Evolutionary conservation across 495 filamentous ascomycete species (phyloP), one percentile per base, ranked within the genome.

Genomic region (Hypomontagnella submonticulosa): DNA sequence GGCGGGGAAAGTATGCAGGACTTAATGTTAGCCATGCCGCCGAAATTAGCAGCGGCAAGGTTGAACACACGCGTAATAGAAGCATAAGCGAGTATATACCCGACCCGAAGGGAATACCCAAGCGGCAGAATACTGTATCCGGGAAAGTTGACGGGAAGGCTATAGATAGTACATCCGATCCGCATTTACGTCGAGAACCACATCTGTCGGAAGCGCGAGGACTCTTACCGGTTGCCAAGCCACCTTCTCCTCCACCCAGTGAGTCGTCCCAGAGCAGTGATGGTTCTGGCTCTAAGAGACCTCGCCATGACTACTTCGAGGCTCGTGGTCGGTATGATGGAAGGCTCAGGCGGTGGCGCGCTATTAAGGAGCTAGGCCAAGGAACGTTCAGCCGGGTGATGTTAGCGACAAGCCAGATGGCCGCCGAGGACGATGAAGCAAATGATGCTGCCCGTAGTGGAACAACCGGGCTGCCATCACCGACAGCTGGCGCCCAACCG

Each of bases 341-440:
- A 48, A 87, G 86, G 53, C 73, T 81, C 20, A 84, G 83, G 54
- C 80, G 85, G 64, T 99, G 91, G 85, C 83, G 90, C 65, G 90
- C 89, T 32, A 73, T 99, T 19, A 89, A 88, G 52, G 78, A 89
- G 66, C 82, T 99, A 8, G 95, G 95, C 7, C 91, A 97, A 60
- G 95, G 95, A 11, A 97, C 95, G 1, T 99, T 99, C 75, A 97
- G 93, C 76, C 91, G 90, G 65, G 95, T 99, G 23, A 87, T 93
- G 72, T 81, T 99, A 8, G 94, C 93, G 3, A 96, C 91, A 4
- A 81, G 78, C 68, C 79, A 85, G 67, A 66, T 76, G 19, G 77
- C 76, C 37, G 79, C 76, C 50, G 83, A 79, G 48, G 83, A 82
- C 61, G 77, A 72, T 56, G 61, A 61, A 8, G 27, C 18, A 32